Evolutionary conservation across 164 flowering plant genomes (phyloP), one percentile per base, ranked within the genome.

Genomic region (Santalum album): DNA sequence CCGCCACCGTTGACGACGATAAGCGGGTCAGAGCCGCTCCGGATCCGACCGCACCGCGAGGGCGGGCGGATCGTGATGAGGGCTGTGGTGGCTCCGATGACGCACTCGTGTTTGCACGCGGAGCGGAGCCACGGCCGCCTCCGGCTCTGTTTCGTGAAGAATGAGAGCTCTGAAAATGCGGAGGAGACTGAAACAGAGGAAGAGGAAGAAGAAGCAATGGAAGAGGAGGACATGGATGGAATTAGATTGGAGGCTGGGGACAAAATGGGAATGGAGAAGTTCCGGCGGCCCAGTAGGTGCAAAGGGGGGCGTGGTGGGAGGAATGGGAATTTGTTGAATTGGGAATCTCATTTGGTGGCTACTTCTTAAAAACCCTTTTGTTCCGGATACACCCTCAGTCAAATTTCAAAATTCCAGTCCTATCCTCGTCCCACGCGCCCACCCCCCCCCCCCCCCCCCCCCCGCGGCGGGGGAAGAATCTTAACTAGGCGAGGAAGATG

Each of bases 1-100:
- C 97, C 97, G 25, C 97, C 97, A 22, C 92, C 92, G 1, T 67
- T 90, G 77, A 84, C 88, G 0, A 76, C 91, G 9, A 76, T 78
- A 2, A 65, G 73, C 3, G 80, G 82, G 19, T 36, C 68, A 20
- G 65, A 68, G 20, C 55, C 75, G 38, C 60, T 81, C 14, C 72
- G 53, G n/a, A 48, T 79, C 17, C 70, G 71, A 68, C 63, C 83
- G 12, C 77, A 69, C 70, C 62, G 95, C 0, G 87, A 81, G 60
- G 78, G 63, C 5, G 95, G 95, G 1, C 63, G 97, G 49, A 55
- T 90, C 18, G 63, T 87, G 10, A 74, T 90, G 24, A 59, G 74
- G 55, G 92, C 81, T 1, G 63, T 75, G 17, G 60, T 69, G 36
- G 39, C 69, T 20, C 80, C 91, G 17, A 43, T 69, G 18, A 36